Conservation (phyloP, 116 monocot species). For the Cymodocea nodosa region DNA sequence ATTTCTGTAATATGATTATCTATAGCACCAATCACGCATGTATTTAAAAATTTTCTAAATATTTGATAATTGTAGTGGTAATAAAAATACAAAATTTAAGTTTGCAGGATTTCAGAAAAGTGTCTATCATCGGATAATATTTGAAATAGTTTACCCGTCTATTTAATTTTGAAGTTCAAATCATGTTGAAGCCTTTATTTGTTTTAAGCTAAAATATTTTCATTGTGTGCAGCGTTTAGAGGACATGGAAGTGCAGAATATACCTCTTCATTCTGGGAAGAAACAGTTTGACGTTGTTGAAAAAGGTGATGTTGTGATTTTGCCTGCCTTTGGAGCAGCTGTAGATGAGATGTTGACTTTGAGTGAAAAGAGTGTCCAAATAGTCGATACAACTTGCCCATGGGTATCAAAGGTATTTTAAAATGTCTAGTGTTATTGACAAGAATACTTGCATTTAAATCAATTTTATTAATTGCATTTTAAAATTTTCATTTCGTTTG, state of each 20-base stretch:
- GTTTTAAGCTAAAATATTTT: not conserved
- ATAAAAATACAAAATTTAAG: too few species aligned
- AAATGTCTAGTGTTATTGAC: not conserved
- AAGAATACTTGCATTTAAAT: not conserved
- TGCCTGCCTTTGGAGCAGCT: constrained; percentile 94
- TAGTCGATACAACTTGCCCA: constrained; percentile 96
- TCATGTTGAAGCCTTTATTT: not conserved
- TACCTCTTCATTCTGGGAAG: constrained; percentile 57
- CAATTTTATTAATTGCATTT: not conserved
- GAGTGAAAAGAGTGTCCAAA: constrained; percentile 85
- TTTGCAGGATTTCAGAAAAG: too few species aligned
- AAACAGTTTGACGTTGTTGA: constrained; percentile 73
- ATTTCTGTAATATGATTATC: too few species aligned
- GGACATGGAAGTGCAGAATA: constrained; percentile 78
- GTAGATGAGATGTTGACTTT: constrained; percentile 87
- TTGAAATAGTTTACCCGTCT: not conserved
- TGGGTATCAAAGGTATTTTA: constrained; percentile 88
- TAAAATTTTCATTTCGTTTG: not conserved
- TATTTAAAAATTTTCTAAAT: not conserved
- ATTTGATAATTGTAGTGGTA: too few species aligned
- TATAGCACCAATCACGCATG: not conserved
- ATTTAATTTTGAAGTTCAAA: not conserved
- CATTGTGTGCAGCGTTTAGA: constrained; percentile 49
- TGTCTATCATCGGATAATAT: not conserved
- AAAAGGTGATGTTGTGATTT: constrained; percentile 74